Evolutionary conservation across 2,329 filamentous ascomycete genomes (phyloP).

Genomic region (Scedosporium apiospermum): DNA sequence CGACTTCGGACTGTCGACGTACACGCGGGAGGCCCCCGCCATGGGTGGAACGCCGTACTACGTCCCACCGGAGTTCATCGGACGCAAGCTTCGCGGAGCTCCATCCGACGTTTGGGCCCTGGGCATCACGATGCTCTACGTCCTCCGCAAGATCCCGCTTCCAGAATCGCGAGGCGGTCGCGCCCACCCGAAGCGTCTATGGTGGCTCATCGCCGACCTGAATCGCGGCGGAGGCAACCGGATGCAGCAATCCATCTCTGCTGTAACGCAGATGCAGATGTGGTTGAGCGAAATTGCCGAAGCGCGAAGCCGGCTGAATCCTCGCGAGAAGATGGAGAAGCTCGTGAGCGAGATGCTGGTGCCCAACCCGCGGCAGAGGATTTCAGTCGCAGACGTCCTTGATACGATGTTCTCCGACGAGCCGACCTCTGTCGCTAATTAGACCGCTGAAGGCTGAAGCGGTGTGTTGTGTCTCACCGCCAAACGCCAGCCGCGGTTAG

Average conservation of each 20-base stretch:
- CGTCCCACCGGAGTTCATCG: constrained; percentile 52
- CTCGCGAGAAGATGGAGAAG: constrained; percentile 38
- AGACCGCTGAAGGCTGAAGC: neutral
- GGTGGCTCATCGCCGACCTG: constrained; percentile 50
- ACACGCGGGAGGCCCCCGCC: constrained; percentile 32
- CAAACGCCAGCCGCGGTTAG: neutral
- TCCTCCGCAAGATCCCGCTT: constrained; percentile 44
- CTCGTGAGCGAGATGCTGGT: constrained; percentile 45
- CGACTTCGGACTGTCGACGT: constrained; percentile 49
- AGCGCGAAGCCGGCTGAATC: constrained; percentile 34
- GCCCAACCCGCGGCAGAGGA: constrained; percentile 39
- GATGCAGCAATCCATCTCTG: constrained; percentile 24
- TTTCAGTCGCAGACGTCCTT: constrained; percentile 44
- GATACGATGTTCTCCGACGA: constrained; percentile 29
- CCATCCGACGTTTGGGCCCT: constrained; percentile 51
- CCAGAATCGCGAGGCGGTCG: constrained; percentile 41
- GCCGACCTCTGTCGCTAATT: neutral
- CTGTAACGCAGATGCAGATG: constrained; percentile 42
- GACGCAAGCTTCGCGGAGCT: constrained; percentile 40
- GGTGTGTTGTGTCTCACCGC: neutral
- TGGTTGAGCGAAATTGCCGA: constrained; percentile 46
- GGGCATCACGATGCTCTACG: constrained; percentile 52
- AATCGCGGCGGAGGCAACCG: constrained; percentile 26
- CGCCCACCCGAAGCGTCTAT: constrained; percentile 38
- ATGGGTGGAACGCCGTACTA: constrained; percentile 53